Percentiles rank a stretch among this genome's conserved stretches.
Evolutionary conservation across 2,329 filamentous ascomycete species (phyloP).

Genomic region (Rhynchosporium graminicola): DNA sequence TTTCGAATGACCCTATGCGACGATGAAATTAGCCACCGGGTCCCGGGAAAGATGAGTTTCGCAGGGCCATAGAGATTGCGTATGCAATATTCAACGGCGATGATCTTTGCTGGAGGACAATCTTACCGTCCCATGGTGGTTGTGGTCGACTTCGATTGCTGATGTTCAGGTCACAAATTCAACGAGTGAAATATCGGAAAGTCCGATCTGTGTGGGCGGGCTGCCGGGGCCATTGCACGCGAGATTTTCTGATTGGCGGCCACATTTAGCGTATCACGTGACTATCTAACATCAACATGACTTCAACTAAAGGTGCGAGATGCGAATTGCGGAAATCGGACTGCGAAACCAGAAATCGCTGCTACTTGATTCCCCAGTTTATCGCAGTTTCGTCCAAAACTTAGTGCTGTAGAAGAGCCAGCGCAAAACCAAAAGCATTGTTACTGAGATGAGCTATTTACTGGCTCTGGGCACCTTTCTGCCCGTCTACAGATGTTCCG

Average conservation of each 20-base stretch:
- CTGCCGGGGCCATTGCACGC: not conserved
- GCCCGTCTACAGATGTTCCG: no score
- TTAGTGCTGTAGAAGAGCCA: no score
- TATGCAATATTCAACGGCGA: not conserved
- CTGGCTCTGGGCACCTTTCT: no score
- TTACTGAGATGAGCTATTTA: no score
- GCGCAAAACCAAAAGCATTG: no score
- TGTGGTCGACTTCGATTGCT: conserved; percentile 15
- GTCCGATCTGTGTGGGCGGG: not conserved
- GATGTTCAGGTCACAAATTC: conserved; percentile 13
- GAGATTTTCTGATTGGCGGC: not conserved
- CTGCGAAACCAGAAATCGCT: no score
- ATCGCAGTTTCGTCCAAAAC: no score
- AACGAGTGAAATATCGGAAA: not conserved
- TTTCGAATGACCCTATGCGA: conserved; percentile 66
- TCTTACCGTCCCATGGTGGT: conserved; percentile 19
- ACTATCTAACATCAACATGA: no score
- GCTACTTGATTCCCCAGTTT: no score
- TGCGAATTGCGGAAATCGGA: no score
- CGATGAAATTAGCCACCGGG: not conserved
- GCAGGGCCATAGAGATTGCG: not conserved
- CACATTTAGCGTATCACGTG: no score
- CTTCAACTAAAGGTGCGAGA: no score
- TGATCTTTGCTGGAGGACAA: not conserved
- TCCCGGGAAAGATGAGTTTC: not conserved